These are phyloP conservation scores for Alternaria alternata DNA, from an alignment of 2,329 filamentous ascomycete genomes.

Conservation along the genomic window DNA sequence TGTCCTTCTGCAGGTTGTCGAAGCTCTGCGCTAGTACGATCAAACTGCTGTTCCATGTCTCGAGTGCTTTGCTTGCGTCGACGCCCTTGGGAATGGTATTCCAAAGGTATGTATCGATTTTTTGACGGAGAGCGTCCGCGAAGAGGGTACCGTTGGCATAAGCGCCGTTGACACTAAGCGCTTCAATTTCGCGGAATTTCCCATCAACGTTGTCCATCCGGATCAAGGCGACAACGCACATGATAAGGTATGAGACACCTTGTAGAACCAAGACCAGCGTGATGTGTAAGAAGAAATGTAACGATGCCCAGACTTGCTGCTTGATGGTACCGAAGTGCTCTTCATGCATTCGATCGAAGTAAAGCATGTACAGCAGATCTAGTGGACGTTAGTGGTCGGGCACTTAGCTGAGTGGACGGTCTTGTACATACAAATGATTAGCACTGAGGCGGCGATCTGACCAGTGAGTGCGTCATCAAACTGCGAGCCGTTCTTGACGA, in stretches of 20 bases:
- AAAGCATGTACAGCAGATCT: slow-evolving; percentile 46
- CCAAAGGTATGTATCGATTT: slow-evolving; percentile 26
- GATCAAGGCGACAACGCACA: slow-evolving; percentile 37
- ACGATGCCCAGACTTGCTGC: slow-evolving; percentile 44
- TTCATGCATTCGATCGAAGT: slow-evolving; percentile 44
- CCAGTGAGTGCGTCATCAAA: slow-evolving; percentile 39
- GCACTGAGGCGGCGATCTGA: slow-evolving; percentile 42
- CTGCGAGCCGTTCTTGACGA: slow-evolving; percentile 44
- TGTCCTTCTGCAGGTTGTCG: slow-evolving; percentile 16
- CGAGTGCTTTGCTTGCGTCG: slow-evolving; percentile 24
- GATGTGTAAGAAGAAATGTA: slow-evolving; percentile 46
- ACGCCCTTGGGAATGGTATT: slow-evolving; percentile 34
- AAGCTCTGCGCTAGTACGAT: slow-evolving; percentile 9
- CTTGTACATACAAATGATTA: slow-evolving; percentile 37
- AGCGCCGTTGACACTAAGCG: background rate
- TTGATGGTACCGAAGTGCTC: slow-evolving; percentile 45
- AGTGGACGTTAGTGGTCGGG: background rate
- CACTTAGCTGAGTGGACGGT: background rate
- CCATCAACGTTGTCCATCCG: slow-evolving; percentile 18
- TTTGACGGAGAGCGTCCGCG: background rate
- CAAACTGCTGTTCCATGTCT: slow-evolving; percentile 16
- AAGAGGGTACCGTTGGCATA: slow-evolving; percentile 9
- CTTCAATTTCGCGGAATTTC: slow-evolving; percentile 18
- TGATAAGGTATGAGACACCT: slow-evolving; percentile 44
- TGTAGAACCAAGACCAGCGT: slow-evolving; percentile 29